These are phyloP conservation scores for Lactifluus subvellereus DNA, from an alignment of 768 basidiomycete genomes.

Conservation along the genomic window DNA sequence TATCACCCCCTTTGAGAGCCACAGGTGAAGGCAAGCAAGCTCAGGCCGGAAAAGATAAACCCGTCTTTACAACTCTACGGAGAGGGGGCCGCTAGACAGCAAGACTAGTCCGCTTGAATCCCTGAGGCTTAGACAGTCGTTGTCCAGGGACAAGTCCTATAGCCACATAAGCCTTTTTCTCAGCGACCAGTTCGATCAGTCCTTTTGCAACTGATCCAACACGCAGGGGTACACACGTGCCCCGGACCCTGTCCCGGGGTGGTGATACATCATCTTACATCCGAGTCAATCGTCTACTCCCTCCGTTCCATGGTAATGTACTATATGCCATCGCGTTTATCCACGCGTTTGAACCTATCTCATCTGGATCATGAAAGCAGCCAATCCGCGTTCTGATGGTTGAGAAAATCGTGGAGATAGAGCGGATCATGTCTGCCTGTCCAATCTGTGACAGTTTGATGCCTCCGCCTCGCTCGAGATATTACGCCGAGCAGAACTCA, in stretches of 20 bases:
- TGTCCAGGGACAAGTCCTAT: neutral
- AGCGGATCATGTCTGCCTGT: neutral
- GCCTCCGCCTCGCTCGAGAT: neutral
- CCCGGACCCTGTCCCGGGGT: neutral
- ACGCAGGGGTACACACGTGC: neutral
- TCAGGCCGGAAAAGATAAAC: neutral
- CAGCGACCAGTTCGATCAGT: neutral
- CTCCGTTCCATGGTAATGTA: neutral
- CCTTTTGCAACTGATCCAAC: neutral
- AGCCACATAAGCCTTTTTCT: neutral
- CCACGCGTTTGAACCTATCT: too few species aligned
- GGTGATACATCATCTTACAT: neutral
- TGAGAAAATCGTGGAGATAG: neutral
- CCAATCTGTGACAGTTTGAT: neutral
- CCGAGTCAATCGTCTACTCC: neutral
- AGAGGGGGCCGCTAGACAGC: conserved; percentile 7
- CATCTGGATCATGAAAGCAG: too few species aligned
- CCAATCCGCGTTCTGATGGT: too few species aligned
- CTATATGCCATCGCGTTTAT: neutral
- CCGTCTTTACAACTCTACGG: conserved; percentile 1
- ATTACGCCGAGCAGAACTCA: neutral
- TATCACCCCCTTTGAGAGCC: neutral
- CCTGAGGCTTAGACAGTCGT: neutral
- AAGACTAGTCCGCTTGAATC: neutral
- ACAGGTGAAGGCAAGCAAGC: neutral